These are phyloP conservation scores for Aristolochia contorta DNA, from an alignment of 164 flowering plant genomes.

Conservation along the genomic window DNA sequence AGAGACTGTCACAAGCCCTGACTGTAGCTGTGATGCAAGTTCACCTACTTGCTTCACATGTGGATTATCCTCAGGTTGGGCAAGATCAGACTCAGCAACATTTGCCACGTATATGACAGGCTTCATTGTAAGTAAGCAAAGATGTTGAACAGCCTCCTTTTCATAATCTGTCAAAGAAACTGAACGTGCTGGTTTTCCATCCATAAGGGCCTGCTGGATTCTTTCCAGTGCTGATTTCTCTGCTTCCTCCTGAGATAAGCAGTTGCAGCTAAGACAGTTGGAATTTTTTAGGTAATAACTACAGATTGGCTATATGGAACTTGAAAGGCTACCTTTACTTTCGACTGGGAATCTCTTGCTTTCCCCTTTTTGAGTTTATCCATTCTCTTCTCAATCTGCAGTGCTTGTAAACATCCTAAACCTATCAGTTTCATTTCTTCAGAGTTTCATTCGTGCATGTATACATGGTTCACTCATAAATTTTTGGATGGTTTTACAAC, in stretches of 20 bases:
- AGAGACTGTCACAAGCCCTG: constrained; percentile 75
- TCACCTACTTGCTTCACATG: constrained; percentile 61
- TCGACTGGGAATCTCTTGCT: constrained; percentile 68
- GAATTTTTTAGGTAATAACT: neutral
- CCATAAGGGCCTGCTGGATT: constrained; percentile 72
- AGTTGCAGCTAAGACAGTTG: too few species aligned
- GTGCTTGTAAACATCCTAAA: constrained; percentile 33
- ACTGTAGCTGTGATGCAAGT: constrained; percentile 62
- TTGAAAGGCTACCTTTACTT: constrained; percentile 51
- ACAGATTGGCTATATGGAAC: neutral
- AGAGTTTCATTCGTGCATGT: too few species aligned
- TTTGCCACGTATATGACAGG: constrained; percentile 90
- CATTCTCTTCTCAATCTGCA: constrained; percentile 96
- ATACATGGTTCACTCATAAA: too few species aligned
- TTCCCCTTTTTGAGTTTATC: constrained; percentile 86
- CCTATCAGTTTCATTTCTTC: constrained; percentile 20
- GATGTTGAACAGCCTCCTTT: constrained; percentile 74
- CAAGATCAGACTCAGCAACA: constrained; percentile 89
- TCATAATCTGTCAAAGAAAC: constrained; percentile 66
- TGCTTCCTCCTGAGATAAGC: constrained; percentile 70
- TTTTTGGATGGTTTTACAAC: too few species aligned
- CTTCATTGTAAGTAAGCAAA: constrained; percentile 93
- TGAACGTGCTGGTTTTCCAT: constrained; percentile 96
- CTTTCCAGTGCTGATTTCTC: constrained; percentile 75
- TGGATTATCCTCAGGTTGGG: constrained; percentile 56